Conservation (phyloP, 768 basidiomycete species). For the Tephrocybe sp. region DNA sequence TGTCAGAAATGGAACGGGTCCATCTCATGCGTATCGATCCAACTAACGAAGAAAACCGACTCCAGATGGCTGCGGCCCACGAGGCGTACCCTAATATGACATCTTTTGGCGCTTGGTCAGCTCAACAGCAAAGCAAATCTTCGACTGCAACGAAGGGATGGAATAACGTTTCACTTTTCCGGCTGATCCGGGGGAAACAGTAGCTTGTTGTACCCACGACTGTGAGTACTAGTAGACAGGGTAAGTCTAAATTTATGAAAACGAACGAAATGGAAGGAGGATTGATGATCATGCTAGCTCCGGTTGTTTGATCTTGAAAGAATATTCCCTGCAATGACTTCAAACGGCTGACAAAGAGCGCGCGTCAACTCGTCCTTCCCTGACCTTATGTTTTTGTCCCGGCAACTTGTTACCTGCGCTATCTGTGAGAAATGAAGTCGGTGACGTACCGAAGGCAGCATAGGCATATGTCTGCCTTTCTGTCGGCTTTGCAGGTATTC, state of each 20-base stretch:
- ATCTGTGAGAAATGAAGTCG: no score
- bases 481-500: no score
- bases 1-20: conserved; percentile 26
- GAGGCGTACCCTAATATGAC: conserved; percentile 27
- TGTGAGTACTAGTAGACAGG: no score
- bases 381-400: no score
- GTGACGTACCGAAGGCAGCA: no score
- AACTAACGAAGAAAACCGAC: conserved; percentile 19
- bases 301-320: not conserved
- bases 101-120: conserved; percentile 27
- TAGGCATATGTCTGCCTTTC: no score
- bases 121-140: not conserved
- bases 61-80: conserved; percentile 18
- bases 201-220: conserved; percentile 3
- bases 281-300: no score
- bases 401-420: no score
- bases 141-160: conserved; percentile 16
- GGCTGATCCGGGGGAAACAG: conserved; percentile 22
- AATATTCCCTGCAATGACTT: not conserved
- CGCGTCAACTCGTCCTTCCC: no score
- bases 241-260: no score
- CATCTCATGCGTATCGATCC: conserved; percentile 17
- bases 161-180: conserved; percentile 26
- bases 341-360: no score
- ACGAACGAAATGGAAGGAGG: no score